Conservation (phyloP, 495 filamentous ascomycete genomes). For the Aspergillus nanangensis region DNA sequence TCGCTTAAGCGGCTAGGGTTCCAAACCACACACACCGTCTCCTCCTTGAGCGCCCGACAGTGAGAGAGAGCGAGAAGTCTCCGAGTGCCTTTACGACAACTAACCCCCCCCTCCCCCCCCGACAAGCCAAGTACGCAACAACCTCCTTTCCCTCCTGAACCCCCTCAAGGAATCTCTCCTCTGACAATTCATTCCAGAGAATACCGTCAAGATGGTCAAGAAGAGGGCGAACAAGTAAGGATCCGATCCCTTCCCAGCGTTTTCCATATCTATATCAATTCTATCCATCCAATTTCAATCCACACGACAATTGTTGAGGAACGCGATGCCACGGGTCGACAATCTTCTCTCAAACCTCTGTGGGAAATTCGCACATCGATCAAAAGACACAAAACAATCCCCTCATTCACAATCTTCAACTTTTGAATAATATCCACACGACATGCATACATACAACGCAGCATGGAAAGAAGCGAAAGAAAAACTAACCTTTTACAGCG, state of each 20-base stretch:
- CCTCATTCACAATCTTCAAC: no score
- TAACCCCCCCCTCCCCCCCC: constrained; percentile 25
- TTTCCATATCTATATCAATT: constrained; percentile 22
- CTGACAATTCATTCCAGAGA: constrained; percentile 31
- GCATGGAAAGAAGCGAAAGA: no score
- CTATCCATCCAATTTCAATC: no score
- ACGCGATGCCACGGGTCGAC: no score
- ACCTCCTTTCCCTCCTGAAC: constrained; percentile 9
- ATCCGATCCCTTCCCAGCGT: constrained; percentile 18
- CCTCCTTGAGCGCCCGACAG: not conserved
- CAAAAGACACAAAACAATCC: no score
- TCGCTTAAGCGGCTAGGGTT: not conserved
- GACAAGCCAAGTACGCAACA: constrained; percentile 44
- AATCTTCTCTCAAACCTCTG: no score
- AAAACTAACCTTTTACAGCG: no score
- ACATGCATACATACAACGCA: no score
- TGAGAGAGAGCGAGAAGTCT: not conserved
- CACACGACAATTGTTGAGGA: no score
- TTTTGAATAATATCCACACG: no score
- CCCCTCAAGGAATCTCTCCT: constrained; percentile 12
- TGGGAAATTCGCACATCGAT: no score
- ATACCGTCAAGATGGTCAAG: constrained; percentile 96
- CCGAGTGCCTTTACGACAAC: not conserved
- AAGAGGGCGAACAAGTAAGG: constrained; percentile 97
- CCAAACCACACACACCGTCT: not conserved